Evolutionary conservation across 1,284 basidiomycete genomes (phyloP), one percentile per base, ranked within the genome.

Genomic region (Malassezia furfur): DNA sequence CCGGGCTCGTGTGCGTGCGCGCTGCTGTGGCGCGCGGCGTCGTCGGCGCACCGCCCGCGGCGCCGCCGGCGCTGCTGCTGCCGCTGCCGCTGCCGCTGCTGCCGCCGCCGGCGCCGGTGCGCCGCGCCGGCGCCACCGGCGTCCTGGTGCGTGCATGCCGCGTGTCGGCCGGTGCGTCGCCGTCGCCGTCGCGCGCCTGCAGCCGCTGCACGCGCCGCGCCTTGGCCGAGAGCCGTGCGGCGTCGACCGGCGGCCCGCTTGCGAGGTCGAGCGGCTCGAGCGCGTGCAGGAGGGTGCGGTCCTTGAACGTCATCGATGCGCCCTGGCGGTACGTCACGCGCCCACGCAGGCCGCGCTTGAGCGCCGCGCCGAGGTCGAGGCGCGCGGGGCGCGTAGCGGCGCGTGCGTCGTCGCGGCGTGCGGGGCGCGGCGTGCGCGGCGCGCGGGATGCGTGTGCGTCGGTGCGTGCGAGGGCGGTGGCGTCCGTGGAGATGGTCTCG

Each of bases 261-360:
- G 78, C 78, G 3, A 80, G 66, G 54, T 80, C 79, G 31, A 80
- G 75, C 52, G 77, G 76, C 53, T 78, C 78, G 54, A 76, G 75
- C 14, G 70, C 67, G 41, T 74, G 70, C 22, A 80, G 71, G 9
- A 79, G 61, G 9, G 60, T 67, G 12, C 77, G 70, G 59, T 80
- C 79, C 59, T 78, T 79, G 76, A 78, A 79, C 6, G 77, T 70
- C 25, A 78, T 71, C 0, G 74, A 64, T 52, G 76, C 76, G 31
- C 78, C 77, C 55, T 77, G 78, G 12, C 72, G 63, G 57, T 76
- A 67, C 2, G 78, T 78, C 15, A 77, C 73, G 39, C 76, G 67
- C 6, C 78, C 78, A 40, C 78, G 76, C 21, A 73, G 73, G 17
- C 78, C 78, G 56, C 78, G 78, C 57, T 75, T 77, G 52, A 80